Evolutionary conservation across 371 early-diverging fungal species (phyloP).

Genomic region (Mortierella sp.): DNA sequence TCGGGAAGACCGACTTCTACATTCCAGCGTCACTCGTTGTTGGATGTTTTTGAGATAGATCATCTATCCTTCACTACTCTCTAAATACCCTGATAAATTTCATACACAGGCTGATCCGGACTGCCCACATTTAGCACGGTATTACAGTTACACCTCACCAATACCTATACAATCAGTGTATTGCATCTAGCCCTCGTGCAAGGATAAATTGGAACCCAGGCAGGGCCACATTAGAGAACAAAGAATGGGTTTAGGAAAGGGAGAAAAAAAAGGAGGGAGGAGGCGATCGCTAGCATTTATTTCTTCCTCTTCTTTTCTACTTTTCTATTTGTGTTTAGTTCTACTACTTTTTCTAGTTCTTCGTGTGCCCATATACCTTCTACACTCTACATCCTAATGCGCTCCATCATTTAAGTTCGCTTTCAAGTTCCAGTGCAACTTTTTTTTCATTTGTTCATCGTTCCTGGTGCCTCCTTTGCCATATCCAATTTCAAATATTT

Average conservation of each 20-base stretch:
- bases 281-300: not conserved
- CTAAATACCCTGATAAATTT: not conserved
- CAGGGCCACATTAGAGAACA: slow-evolving; percentile 6
- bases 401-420: not conserved
- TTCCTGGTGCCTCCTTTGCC: too few relatives aligned
- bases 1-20: slow-evolving; percentile 11
- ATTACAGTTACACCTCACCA: not conserved
- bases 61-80: not conserved
- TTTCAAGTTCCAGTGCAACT: not conserved
- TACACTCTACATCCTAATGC: too few relatives aligned
- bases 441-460: not conserved
- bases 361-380: too few relatives aligned
- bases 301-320: not conserved
- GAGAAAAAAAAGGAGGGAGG: not conserved
- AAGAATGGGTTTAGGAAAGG: slow-evolving; percentile 9
- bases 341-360: too few relatives aligned
- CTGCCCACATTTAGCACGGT: not conserved
- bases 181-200: not conserved
- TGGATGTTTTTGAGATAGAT: slow-evolving; percentile 16
- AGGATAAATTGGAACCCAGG: slow-evolving; percentile 20
- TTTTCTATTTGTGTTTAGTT: not conserved
- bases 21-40: slow-evolving; percentile 22
- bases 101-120: not conserved
- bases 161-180: not conserved
- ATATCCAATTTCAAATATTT: not conserved